A percentile compares a stretch with the other conserved stretches of the same genome.
Evolutionary conservation across 495 filamentous ascomycete genomes (phyloP).

Genomic region (Penicillium canescens): DNA sequence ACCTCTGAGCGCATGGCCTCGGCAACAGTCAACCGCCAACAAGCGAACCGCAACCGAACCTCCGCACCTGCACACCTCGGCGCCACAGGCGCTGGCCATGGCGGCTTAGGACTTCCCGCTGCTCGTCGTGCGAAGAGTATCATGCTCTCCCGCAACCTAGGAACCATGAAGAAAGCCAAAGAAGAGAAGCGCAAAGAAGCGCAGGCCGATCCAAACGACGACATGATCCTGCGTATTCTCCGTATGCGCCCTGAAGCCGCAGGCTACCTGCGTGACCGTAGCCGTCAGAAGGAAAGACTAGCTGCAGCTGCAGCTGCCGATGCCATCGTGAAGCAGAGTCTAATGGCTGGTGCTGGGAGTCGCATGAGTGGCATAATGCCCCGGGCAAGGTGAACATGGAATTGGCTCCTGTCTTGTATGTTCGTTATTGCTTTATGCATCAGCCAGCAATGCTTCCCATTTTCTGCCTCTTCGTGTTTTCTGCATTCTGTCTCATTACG

Average conservation of each 20-base stretch:
- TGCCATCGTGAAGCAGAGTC: conserved; percentile 91
- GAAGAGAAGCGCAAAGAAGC: conserved; percentile 93
- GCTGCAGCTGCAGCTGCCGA: conserved; percentile 89
- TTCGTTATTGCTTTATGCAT: not conserved
- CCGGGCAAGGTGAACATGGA: conserved; percentile 8
- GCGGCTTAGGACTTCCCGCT: conserved; percentile 67
- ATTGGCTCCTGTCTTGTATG: conserved; percentile 3
- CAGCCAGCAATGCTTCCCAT: not conserved
- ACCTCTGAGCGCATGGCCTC: conserved; percentile 94
- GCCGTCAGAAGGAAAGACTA: conserved; percentile 89
- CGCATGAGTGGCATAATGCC: conserved; percentile 61
- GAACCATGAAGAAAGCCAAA: conserved; percentile 94
- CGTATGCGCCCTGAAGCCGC: conserved; percentile 96
- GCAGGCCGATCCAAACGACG: conserved; percentile 95
- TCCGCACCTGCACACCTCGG: conserved; percentile 69
- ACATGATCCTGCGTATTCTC: conserved; percentile 95
- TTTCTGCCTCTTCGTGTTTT: not conserved
- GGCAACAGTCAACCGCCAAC: conserved; percentile 77
- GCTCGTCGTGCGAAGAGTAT: conserved; percentile 86
- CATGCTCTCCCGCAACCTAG: conserved; percentile 91
- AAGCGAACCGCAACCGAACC: conserved; percentile 63
- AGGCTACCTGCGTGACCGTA: conserved; percentile 83
- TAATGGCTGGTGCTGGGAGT: conserved; percentile 65
- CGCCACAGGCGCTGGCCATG: conserved; percentile 57
- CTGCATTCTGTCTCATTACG: conserved; percentile 1